These are phyloP conservation scores for Apostasia ramifera DNA, from an alignment of 106 monocot species.

Conservation along the genomic window DNA sequence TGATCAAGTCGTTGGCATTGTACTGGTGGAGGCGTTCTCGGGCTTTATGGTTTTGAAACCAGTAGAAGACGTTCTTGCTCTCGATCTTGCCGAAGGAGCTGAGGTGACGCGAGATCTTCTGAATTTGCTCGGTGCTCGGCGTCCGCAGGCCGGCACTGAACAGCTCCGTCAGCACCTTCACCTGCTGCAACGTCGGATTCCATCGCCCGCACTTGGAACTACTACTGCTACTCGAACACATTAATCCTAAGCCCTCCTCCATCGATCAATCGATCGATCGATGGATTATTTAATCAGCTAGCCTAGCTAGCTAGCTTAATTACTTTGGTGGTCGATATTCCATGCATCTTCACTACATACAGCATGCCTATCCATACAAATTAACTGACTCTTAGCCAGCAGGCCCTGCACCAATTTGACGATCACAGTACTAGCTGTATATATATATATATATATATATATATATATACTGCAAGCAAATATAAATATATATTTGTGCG, in stretches of 20 bases:
- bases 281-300: no score
- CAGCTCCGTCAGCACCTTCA: constrained; percentile 73
- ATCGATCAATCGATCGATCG: neutral
- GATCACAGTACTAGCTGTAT: no score
- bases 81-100: constrained; percentile 82
- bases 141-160: constrained; percentile 72
- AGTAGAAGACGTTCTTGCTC: constrained; percentile 99
- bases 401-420: no score
- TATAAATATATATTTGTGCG: no score
- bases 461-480: no score
- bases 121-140: constrained; percentile 87
- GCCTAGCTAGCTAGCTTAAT: no score
- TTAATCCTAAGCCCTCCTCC: neutral
- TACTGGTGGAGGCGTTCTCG: constrained; percentile 64
- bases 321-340: no score
- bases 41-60: constrained; percentile 99
- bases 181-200: constrained; percentile 87
- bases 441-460: no score
- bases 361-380: no score
- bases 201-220: constrained; percentile 77
- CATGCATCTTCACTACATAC: no score
- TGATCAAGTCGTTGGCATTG: neutral
- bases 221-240: neutral
- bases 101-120: constrained; percentile 72
- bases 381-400: no score